Evolutionary conservation across 2,329 filamentous ascomycete species (phyloP).

Genomic region (Blastomyces emzantsi): DNA sequence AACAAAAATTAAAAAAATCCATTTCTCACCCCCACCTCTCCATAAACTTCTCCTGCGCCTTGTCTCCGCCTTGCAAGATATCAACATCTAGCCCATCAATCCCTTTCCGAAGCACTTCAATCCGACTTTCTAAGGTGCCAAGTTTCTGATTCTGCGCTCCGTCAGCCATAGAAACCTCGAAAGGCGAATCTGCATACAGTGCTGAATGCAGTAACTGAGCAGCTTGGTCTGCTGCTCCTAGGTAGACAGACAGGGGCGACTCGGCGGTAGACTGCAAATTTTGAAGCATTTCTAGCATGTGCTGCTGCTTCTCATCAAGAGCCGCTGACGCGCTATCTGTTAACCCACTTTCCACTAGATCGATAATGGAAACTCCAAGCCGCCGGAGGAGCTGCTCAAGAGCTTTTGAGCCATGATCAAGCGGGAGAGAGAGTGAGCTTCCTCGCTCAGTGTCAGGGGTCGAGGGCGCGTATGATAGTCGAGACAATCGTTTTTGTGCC

Average conservation of each 20-base stretch:
- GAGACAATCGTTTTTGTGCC: conserved; percentile 20
- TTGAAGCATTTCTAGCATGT: conserved; percentile 24
- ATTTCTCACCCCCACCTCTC: conserved; percentile 23
- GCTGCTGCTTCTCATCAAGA: conserved; percentile 25
- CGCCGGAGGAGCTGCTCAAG: conserved; percentile 29
- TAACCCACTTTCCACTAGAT: conserved; percentile 21
- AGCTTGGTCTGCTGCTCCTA: conserved; percentile 27
- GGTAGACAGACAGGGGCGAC: conserved; percentile 23
- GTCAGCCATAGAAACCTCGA: conserved; percentile 23
- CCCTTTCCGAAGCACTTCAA: conserved; percentile 26
- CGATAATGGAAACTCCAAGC: conserved; percentile 25
- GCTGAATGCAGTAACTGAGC: conserved; percentile 26
- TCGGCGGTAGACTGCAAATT: conserved; percentile 24
- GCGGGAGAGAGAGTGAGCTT: conserved; percentile 13
- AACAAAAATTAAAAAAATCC: not conserved
- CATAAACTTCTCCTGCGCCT: conserved; percentile 25
- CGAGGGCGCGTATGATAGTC: conserved; percentile 18
- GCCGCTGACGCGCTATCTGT: conserved; percentile 16
- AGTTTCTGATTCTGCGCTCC: conserved; percentile 23
- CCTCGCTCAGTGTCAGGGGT: conserved; percentile 11
- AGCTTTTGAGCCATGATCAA: conserved; percentile 19
- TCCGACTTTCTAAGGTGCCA: conserved; percentile 24
- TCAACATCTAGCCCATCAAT: conserved; percentile 28
- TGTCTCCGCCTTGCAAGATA: conserved; percentile 26
- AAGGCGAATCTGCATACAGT: conserved; percentile 25